Percentiles rank a stretch among this genome's conserved stretches.
phyloP scores from a whole-genome alignment of 345 rosid genomes.

The Mercurialis annua region DNA sequence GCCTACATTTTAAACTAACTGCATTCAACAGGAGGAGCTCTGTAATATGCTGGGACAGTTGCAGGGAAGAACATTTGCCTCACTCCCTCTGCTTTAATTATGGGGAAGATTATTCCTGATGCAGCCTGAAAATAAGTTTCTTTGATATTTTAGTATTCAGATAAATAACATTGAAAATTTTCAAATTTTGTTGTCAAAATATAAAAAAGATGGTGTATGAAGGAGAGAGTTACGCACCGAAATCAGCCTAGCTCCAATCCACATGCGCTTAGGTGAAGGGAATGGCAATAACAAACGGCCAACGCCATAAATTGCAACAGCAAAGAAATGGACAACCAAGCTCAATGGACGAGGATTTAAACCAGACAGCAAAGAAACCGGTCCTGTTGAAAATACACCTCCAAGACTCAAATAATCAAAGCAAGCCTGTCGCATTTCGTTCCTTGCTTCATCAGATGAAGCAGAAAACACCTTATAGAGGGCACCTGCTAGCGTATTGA shows the following conservation, averaged over 20 bases:
- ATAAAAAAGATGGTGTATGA: not conserved
- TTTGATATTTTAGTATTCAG: not conserved
- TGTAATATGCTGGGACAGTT: conserved; percentile 31
- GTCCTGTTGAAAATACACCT: conserved; percentile 26
- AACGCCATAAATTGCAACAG: conserved; percentile 28
- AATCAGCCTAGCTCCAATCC: conserved; percentile 29
- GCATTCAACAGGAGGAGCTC: conserved; percentile 22
- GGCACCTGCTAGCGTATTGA: conserved; percentile 32
- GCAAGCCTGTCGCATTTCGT: conserved; percentile 34
- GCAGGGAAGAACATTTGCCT: conserved; percentile 36
- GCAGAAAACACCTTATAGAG: conserved; percentile 31
- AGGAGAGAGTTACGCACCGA: conserved; percentile 6
- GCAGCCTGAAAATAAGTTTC: conserved; percentile 17
- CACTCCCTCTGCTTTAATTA: conserved; percentile 29
- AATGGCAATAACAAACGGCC: conserved; percentile 30
- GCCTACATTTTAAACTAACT: not conserved
- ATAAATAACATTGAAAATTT: not conserved
- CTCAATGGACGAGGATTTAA: conserved; percentile 32
- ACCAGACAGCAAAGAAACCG: conserved; percentile 28
- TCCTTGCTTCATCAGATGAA: conserved; percentile 32
- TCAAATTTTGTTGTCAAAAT: not conserved
- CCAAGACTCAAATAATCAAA: conserved; percentile 33
- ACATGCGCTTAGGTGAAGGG: conserved; percentile 28
- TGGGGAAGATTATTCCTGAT: conserved; percentile 33
- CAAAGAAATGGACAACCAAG: conserved; percentile 32